Percentiles rank a stretch among this genome's conserved stretches.
Evolutionary conservation across 2,329 filamentous ascomycete genomes (phyloP).

Genomic region (Talaromyces sp.): DNA sequence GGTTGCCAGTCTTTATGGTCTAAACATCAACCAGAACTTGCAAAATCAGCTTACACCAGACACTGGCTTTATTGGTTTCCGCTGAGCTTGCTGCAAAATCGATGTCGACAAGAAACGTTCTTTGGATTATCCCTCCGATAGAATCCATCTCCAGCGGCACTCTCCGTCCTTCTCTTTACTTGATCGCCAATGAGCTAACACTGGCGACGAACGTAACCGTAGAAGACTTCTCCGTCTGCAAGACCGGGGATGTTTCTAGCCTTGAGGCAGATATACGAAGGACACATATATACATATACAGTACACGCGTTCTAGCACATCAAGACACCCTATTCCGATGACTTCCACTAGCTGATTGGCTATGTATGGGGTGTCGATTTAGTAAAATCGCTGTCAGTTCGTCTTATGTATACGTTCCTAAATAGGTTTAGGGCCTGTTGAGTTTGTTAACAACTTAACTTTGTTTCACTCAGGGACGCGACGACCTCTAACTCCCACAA

Average conservation of each 20-base stretch:
- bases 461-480: neutral
- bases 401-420: neutral
- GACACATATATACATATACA: too few species aligned
- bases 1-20: conserved; percentile 21
- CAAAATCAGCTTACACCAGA: conserved; percentile 23
- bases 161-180: conserved; percentile 25
- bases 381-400: neutral
- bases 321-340: neutral
- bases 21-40: conserved; percentile 26
- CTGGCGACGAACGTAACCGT: conserved; percentile 30
- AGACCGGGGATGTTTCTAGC: conserved; percentile 27
- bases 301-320: neutral
- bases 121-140: conserved; percentile 8
- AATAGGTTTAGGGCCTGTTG: neutral
- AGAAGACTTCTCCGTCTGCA: conserved; percentile 31
- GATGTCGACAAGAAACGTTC: neutral
- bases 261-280: neutral
- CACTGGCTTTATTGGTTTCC: conserved; percentile 24
- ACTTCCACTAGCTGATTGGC: too few species aligned
- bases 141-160: conserved; percentile 29
- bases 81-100: conserved; percentile 10
- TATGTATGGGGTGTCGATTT: neutral
- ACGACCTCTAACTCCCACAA: neutral
- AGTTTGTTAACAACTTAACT: too few species aligned
- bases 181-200: conserved; percentile 30